Conservation (phyloP, 495 filamentous ascomycete species). For the Copromyces sp. region DNA sequence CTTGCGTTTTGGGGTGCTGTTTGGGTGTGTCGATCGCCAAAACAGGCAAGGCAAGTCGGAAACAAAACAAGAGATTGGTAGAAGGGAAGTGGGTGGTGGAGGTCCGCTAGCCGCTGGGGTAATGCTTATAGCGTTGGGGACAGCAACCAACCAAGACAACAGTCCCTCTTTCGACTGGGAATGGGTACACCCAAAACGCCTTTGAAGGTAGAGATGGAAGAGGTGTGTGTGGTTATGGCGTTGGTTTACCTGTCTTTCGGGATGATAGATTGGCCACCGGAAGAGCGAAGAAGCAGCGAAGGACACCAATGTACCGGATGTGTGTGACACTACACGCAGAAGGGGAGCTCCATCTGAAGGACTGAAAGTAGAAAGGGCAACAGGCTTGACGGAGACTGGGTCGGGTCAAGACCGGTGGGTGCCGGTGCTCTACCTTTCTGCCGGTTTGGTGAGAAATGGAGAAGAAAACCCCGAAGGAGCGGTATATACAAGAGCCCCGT, state of each 20-base stretch:
- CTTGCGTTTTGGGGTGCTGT: background rate
- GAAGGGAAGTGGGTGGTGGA: background rate
- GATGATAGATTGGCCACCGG: background rate
- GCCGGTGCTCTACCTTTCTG: background rate
- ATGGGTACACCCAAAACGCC: background rate
- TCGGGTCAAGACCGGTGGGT: background rate
- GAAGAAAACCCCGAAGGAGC: background rate
- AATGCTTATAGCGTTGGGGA: background rate
- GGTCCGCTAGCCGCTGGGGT: background rate
- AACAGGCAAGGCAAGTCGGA: background rate
- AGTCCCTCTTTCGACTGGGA: background rate
- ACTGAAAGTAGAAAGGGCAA: background rate
- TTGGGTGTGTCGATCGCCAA: background rate
- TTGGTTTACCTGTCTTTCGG: background rate
- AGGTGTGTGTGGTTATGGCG: background rate
- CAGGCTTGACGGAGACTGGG: background rate
- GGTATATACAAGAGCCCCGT: background rate
- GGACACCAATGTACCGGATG: background rate
- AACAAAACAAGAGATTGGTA: background rate
- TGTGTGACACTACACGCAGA: background rate
- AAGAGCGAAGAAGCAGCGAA: background rate
- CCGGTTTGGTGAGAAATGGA: background rate
- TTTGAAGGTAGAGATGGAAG: background rate
- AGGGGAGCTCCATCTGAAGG: background rate
- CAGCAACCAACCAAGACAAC: background rate